Evolutionary conservation across 2,329 filamentous ascomycete genomes (phyloP).

Genomic region (Xylariaceae sp.): DNA sequence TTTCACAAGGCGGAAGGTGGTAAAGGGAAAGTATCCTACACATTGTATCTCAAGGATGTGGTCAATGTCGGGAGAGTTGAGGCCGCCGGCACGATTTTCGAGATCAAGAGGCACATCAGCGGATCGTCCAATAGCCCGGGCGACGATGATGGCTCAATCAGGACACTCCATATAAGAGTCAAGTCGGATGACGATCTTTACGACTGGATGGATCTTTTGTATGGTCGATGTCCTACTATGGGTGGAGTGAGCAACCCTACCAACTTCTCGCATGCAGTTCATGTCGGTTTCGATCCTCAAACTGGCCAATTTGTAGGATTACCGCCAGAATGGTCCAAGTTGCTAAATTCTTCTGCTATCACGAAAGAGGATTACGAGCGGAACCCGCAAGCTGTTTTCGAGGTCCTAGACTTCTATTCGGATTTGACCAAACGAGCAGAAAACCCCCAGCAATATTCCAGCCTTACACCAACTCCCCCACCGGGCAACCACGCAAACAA

Average conservation of each 20-base stretch:
- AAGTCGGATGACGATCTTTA: conserved; percentile 96
- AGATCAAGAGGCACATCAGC: conserved; percentile 75
- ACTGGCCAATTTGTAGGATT: conserved; percentile 93
- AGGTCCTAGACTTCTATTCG: conserved; percentile 81
- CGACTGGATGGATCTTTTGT: conserved; percentile 98
- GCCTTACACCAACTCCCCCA: conserved; percentile 64
- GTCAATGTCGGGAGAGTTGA: conserved; percentile 88
- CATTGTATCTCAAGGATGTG: conserved; percentile 80
- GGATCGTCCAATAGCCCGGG: conserved; percentile 66
- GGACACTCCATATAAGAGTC: conserved; percentile 85
- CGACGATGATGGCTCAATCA: conserved; percentile 74
- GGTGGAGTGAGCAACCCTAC: conserved; percentile 97
- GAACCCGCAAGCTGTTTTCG: conserved; percentile 81
- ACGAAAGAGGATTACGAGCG: conserved; percentile 98
- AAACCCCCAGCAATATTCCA: conserved; percentile 64
- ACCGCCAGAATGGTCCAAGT: conserved; percentile 93
- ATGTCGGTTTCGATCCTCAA: conserved; percentile 94
- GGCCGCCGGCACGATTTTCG: conserved; percentile 85
- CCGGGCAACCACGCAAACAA: conserved; percentile 54
- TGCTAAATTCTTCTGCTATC: conserved; percentile 92
- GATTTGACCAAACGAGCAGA: conserved; percentile 74
- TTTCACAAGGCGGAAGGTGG: conserved; percentile 89
- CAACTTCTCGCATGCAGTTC: conserved; percentile 94
- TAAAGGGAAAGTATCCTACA: conserved; percentile 84
- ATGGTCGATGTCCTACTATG: conserved; percentile 94